phyloP scores from a whole-genome alignment of 176 grass and related monocot species.

The Alopecurus myosuroides region DNA sequence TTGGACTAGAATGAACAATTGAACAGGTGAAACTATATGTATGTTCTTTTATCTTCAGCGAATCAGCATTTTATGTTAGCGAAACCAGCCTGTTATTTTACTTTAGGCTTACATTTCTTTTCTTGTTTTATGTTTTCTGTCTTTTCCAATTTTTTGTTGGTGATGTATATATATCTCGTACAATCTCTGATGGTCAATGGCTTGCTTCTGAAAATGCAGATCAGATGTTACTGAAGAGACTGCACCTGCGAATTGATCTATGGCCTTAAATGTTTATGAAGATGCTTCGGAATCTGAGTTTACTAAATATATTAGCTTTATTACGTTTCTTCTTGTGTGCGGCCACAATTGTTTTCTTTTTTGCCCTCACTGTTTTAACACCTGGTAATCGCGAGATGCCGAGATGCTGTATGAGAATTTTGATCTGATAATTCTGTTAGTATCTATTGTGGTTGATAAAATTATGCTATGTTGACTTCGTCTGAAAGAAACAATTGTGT shows the following conservation, averaged over 20 bases:
- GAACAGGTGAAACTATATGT: not conserved
- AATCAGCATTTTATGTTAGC: not conserved
- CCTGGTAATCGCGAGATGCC: not conserved
- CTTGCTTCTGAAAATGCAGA: constrained; percentile 24
- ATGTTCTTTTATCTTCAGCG: not conserved
- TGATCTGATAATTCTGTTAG: not conserved
- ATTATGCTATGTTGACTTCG: not conserved
- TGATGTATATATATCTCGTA: not conserved
- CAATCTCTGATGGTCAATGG: not conserved
- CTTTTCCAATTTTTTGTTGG: not conserved
- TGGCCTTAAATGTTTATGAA: not conserved
- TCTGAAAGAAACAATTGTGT: not conserved
- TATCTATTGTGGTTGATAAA: not conserved
- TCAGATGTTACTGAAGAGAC: not conserved
- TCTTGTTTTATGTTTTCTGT: not conserved
- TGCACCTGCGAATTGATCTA: not conserved
- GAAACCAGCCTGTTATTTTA: not conserved
- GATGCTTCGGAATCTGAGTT: not conserved
- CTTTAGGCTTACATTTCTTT: not conserved
- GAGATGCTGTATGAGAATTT: constrained; percentile 3
- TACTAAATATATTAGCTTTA: constrained; percentile 13
- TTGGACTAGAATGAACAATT: not conserved
- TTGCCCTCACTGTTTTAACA: not conserved
- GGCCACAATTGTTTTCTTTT: not conserved
- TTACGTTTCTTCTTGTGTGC: not conserved